Evolutionary conservation across 768 basidiomycete species (phyloP).

Genomic region (Multifurca ochricompacta): DNA sequence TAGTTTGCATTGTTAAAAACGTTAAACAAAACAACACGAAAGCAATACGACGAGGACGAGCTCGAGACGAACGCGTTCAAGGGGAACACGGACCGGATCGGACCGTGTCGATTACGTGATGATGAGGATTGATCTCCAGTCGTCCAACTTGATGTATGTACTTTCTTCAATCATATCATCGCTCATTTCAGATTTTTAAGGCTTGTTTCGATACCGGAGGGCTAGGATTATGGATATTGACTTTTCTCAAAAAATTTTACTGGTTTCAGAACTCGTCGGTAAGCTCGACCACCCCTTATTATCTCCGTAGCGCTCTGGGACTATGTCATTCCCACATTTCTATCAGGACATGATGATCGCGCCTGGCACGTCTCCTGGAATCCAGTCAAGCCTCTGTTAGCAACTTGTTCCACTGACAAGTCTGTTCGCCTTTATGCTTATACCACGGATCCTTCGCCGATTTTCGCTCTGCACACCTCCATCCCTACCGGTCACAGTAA

Average conservation of each 20-base stretch:
- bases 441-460: conserved; percentile 25
- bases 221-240: too few relatives aligned
- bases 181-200: too few relatives aligned
- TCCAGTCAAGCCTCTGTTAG: conserved; percentile 67
- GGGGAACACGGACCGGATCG: neutral
- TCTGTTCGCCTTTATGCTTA: conserved; percentile 82
- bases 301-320: neutral
- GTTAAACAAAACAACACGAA: too few relatives aligned
- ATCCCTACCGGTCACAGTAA: conserved; percentile 83
- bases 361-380: conserved; percentile 92
- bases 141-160: too few relatives aligned
- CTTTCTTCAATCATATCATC: too few relatives aligned
- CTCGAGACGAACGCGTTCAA: neutral
- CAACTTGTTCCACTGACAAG: conserved; percentile 94
- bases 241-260: neutral
- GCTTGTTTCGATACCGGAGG: too few relatives aligned
- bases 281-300: neutral
- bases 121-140: too few relatives aligned
- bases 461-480: conserved; percentile 49
- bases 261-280: neutral
- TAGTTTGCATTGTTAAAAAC: conserved; percentile 62
- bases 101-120: too few relatives aligned
- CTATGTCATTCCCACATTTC: neutral
- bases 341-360: conserved; percentile 66
- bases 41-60: too few relatives aligned